Evolutionary conservation across 2,329 filamentous ascomycete genomes (phyloP).

Genomic region (Exutisphaerella laricina): DNA sequence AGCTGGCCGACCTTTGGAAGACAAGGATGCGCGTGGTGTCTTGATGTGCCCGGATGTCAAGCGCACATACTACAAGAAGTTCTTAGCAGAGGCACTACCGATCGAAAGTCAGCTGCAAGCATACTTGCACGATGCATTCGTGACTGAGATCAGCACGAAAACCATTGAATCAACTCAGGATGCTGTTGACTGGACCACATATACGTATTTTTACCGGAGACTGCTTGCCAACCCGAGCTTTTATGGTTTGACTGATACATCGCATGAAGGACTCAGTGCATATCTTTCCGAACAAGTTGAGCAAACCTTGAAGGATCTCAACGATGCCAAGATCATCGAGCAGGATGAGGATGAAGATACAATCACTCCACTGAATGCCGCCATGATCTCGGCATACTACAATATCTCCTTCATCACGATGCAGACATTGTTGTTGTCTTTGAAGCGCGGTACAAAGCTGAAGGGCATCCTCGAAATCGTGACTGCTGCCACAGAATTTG

Average conservation of each 20-base stretch:
- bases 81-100: constrained; percentile 89
- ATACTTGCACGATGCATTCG: constrained; percentile 91
- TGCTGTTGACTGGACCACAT: constrained; percentile 96
- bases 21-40: constrained; percentile 82
- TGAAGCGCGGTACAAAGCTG: constrained; percentile 83
- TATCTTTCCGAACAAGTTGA: constrained; percentile 94
- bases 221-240: constrained; percentile 94
- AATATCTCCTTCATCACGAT: constrained; percentile 99
- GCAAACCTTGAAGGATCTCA: constrained; percentile 80
- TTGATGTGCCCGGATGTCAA: constrained; percentile 93
- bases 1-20: constrained; percentile 70
- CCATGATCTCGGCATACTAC: constrained; percentile 98
- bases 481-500: constrained; percentile 94
- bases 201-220: constrained; percentile 96
- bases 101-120: constrained; percentile 91
- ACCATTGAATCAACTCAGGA: constrained; percentile 94
- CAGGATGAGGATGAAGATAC: constrained; percentile 83
- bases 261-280: constrained; percentile 86
- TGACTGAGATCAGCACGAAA: constrained; percentile 93
- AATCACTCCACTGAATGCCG: constrained; percentile 83
- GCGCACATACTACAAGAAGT: constrained; percentile 98
- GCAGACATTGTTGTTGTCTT: constrained; percentile 93
- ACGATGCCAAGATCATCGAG: constrained; percentile 92
- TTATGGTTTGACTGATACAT: constrained; percentile 83
- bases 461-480: constrained; percentile 97